Conservation (phyloP, 495 filamentous ascomycete species). For the Evernia prunastri region DNA sequence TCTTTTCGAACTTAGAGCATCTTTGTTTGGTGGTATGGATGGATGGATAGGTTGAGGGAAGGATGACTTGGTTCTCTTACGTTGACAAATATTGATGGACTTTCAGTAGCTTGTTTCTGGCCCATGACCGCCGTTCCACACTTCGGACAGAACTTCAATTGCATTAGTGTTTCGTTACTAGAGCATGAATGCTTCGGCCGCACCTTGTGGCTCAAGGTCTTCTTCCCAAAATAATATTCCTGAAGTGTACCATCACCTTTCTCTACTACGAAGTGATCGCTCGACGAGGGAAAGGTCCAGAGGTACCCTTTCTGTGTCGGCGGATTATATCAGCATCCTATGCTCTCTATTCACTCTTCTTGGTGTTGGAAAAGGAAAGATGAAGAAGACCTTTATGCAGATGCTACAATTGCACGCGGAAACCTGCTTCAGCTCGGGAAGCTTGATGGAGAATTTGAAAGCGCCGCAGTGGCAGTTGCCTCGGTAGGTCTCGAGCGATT, state of each 20-base stretch:
- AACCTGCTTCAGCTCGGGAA: neutral
- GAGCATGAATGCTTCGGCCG: neutral
- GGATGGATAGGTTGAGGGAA: no score
- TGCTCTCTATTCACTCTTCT: neutral
- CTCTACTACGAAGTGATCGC: slow-evolving; percentile 12
- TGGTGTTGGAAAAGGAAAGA: neutral
- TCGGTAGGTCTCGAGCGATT: slow-evolving; percentile 2
- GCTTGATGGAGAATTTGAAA: slow-evolving; percentile 13
- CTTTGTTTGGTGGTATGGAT: no score
- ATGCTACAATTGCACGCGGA: slow-evolving; percentile 1
- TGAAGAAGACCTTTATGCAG: slow-evolving; percentile 2
- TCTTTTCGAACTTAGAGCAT: no score
- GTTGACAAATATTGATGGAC: neutral
- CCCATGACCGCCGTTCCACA: slow-evolving; percentile 5
- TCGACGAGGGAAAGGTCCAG: slow-evolving; percentile 2
- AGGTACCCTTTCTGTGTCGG: slow-evolving; percentile 5
- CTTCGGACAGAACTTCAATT: slow-evolving; percentile 4
- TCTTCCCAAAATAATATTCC: slow-evolving; percentile 4
- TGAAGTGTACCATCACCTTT: slow-evolving; percentile 14
- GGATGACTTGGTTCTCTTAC: no score
- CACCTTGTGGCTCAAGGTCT: slow-evolving; percentile 2
- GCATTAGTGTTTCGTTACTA: neutral
- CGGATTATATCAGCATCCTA: neutral
- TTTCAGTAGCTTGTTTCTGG: neutral
- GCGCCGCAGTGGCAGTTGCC: slow-evolving; percentile 15